These are phyloP conservation scores for Boletales sp. DNA, from an alignment of 768 basidiomycete genomes.

Conservation along the genomic window DNA sequence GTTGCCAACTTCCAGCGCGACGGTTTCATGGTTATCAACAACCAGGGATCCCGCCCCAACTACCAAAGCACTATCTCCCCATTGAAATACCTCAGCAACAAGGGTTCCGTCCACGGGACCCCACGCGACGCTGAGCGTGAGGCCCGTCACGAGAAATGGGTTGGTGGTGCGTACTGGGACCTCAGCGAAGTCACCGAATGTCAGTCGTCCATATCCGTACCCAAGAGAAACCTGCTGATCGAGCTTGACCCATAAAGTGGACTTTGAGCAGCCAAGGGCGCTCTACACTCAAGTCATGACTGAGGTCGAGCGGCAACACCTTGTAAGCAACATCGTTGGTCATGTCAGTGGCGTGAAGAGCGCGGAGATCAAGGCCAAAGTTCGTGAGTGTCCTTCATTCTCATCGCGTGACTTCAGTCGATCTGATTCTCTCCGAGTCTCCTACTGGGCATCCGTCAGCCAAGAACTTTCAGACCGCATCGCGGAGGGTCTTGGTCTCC, in stretches of 20 bases:
- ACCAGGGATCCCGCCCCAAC: constrained; percentile 83
- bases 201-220: constrained; percentile 36
- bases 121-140: constrained; percentile 37
- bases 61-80: constrained; percentile 79
- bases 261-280: constrained; percentile 81
- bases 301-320: constrained; percentile 55
- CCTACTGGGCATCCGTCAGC: constrained; percentile 77
- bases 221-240: not conserved
- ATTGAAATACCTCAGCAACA: constrained; percentile 55
- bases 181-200: constrained; percentile 77
- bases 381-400: constrained; percentile 47
- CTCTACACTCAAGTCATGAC: constrained; percentile 68
- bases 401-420: not conserved
- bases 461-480: constrained; percentile 73
- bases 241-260: constrained; percentile 42
- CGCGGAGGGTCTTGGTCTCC: constrained; percentile 66
- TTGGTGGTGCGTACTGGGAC: constrained; percentile 66
- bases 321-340: constrained; percentile 63
- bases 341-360: constrained; percentile 64
- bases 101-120: constrained; percentile 42
- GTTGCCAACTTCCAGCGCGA: constrained; percentile 93
- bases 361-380: constrained; percentile 53
- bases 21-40: constrained; percentile 63
- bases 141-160: constrained; percentile 68
- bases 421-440: constrained; percentile 40